Percentiles rank a stretch among this genome's conserved stretches.
These are phyloP conservation scores for Hericium coralloides DNA, from an alignment of 768 basidiomycete species.

Conservation along the genomic window DNA sequence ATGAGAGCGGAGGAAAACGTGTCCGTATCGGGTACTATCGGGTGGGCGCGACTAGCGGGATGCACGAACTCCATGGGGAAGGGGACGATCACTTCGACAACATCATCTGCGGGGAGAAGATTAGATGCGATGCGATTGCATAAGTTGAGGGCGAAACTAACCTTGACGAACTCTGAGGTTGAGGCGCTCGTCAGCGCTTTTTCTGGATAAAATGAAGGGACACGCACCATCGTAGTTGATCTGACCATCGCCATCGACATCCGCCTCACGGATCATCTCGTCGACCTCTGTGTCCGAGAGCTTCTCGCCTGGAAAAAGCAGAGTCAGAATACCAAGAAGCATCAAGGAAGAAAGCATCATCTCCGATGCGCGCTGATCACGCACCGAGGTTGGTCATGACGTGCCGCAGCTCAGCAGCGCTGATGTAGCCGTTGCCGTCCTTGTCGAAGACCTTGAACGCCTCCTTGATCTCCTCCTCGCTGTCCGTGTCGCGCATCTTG, in stretches of 20 bases:
- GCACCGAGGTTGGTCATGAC: conserved; percentile 88
- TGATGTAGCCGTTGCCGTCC: conserved; percentile 90
- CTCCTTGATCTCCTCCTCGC: conserved; percentile 91
- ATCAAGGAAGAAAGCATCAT: not conserved
- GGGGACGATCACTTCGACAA: not conserved
- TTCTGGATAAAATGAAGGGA: conserved; percentile 1
- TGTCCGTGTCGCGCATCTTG: conserved; percentile 88
- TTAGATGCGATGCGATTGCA: not conserved
- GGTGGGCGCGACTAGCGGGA: not conserved
- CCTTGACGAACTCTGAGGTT: conserved; percentile 61
- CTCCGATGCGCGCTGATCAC: conserved; percentile 12
- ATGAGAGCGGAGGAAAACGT: not conserved
- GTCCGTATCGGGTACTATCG: not conserved
- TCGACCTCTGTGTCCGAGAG: conserved; percentile 81
- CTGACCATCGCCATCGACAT: conserved; percentile 91
- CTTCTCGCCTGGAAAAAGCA: conserved; percentile 60
- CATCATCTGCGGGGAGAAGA: not conserved
- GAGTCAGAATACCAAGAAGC: not conserved
- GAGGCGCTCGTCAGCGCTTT: conserved; percentile 2
- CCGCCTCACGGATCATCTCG: conserved; percentile 96
- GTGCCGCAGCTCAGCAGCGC: conserved; percentile 74
- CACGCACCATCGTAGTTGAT: conserved; percentile 74
- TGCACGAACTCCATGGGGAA: not conserved
- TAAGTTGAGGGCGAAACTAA: conserved; percentile 17
- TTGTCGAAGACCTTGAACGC: conserved; percentile 98